These are phyloP conservation scores for Carex parvula DNA, from an alignment of 176 grass and related monocot species.

Conservation along the genomic window DNA sequence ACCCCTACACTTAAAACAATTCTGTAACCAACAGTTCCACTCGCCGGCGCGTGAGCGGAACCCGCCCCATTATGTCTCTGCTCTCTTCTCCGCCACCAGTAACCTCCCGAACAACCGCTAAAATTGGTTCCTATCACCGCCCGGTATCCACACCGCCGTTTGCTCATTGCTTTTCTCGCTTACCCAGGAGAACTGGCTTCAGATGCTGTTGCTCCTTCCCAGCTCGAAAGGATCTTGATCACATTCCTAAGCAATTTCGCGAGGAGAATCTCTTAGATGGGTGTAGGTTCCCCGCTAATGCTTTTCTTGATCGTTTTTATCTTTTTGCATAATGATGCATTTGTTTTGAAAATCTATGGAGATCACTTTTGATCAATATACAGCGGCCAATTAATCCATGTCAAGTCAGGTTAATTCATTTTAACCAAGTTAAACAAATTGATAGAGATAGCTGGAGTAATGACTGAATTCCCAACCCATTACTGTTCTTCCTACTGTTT, in stretches of 20 bases:
- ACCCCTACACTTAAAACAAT: not conserved
- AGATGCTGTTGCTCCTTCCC: slow-evolving; percentile 23
- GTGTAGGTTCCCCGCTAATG: slow-evolving; percentile 31
- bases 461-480: no score
- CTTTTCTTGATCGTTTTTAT: not conserved
- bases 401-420: no score
- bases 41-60: slow-evolving; percentile 27
- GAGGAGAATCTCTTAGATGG: slow-evolving; percentile 79
- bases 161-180: not conserved
- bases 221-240: slow-evolving; percentile 47
- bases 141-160: slow-evolving; percentile 7
- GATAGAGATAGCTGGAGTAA: not conserved
- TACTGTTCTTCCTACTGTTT: not conserved
- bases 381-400: no score
- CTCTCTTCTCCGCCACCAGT: not conserved
- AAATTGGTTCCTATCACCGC: not conserved
- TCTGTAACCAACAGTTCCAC: slow-evolving; percentile 19
- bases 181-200: slow-evolving; percentile 22
- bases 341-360: not conserved
- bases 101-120: not conserved
- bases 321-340: not conserved
- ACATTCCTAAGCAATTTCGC: slow-evolving; percentile 76
- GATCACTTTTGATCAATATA: no score
- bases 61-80: not conserved
- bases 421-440: not conserved